These are phyloP conservation scores for Heliamphora exappendiculata DNA, from an alignment of 148 eudicot species.

Conservation along the genomic window DNA sequence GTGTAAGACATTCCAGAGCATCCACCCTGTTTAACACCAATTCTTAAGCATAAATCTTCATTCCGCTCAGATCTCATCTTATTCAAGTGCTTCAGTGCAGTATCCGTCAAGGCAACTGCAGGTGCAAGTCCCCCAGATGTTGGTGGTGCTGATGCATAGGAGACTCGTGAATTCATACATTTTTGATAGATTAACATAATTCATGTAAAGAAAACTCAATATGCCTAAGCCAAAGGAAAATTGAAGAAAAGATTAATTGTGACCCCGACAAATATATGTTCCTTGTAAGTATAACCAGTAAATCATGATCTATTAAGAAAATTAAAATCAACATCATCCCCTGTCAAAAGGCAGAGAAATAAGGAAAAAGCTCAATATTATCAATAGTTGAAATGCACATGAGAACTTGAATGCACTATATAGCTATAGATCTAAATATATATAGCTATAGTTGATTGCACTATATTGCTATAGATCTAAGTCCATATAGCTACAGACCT, in stretches of 20 bases:
- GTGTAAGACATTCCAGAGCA: constrained; percentile 97
- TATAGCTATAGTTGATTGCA: too few species aligned
- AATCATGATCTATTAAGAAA: background rate
- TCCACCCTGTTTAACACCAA: constrained; percentile 97
- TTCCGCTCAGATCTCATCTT: constrained; percentile 66
- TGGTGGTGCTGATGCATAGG: constrained; percentile 47
- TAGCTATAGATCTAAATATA: too few species aligned
- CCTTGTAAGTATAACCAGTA: background rate
- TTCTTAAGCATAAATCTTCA: constrained; percentile 81
- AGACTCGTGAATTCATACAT: background rate
- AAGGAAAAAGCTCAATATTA: background rate
- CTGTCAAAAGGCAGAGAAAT: background rate
- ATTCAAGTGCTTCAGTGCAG: constrained; percentile 79
- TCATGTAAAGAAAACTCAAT: background rate
- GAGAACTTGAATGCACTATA: background rate
- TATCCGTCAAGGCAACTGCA: constrained; percentile 70
- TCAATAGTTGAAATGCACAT: background rate
- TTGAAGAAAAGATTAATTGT: background rate
- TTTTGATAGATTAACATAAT: background rate
- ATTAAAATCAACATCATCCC: background rate
- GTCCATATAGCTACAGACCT: too few species aligned
- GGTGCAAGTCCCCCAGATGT: constrained; percentile 65
- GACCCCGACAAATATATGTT: background rate
- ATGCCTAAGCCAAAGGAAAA: background rate
- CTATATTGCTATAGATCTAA: too few species aligned